Percentiles rank a stretch among this genome's conserved stretches.
phyloP scores from a whole-genome alignment of 2,329 filamentous ascomycete species.

The Aspergillus sp. region DNA sequence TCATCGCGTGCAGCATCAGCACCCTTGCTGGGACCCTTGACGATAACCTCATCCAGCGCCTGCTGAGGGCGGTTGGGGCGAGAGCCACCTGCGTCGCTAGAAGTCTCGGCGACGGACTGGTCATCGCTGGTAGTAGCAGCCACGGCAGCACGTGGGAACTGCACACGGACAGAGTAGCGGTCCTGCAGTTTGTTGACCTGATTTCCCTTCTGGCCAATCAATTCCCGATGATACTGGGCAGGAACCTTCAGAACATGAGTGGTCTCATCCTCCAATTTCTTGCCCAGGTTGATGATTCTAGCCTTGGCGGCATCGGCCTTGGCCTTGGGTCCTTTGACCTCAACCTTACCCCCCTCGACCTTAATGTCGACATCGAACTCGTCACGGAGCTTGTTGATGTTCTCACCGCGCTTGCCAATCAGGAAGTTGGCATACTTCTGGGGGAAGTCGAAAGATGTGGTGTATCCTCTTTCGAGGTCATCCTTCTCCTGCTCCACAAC shows the following conservation, averaged over 20 bases:
- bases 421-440: constrained; percentile 91
- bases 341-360: constrained; percentile 89
- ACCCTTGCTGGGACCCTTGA: constrained; percentile 89
- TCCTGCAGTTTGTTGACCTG: constrained; percentile 92
- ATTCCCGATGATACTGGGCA: constrained; percentile 87
- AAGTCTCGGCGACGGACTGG: constrained; percentile 67
- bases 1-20: constrained; percentile 91
- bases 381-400: constrained; percentile 68
- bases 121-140: constrained; percentile 60
- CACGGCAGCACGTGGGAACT: constrained; percentile 74
- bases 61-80: constrained; percentile 69
- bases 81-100: constrained; percentile 64
- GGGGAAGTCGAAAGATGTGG: constrained; percentile 84
- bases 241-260: constrained; percentile 87
- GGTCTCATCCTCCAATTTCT: constrained; percentile 86
- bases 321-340: constrained; percentile 91
- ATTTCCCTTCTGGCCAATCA: constrained; percentile 84
- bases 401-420: constrained; percentile 67
- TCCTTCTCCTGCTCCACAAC: constrained; percentile 87
- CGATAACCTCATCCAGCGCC: constrained; percentile 80
- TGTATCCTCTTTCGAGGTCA: constrained; percentile 90
- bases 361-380: constrained; percentile 78
- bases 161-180: constrained; percentile 90
- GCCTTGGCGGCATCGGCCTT: constrained; percentile 86
- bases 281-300: constrained; percentile 76